Evolutionary conservation across 805 yeast species (phyloP), one percentile per base, ranked within the genome.

Genomic region (Metschnikowia bowlesiae): DNA sequence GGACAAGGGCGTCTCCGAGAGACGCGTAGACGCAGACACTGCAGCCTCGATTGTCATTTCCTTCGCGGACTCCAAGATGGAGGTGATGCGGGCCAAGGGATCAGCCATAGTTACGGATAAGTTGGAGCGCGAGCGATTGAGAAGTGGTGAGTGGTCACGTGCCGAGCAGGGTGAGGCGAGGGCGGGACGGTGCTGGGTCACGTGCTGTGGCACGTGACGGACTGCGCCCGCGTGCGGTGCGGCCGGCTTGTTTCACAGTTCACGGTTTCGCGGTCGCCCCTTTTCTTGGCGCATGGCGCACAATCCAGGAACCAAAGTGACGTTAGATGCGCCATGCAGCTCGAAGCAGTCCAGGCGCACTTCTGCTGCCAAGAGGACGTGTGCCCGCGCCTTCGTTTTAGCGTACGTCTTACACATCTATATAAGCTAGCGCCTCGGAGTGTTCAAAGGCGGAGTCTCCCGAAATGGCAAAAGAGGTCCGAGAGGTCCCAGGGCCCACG

Each of bases 31-130:
- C 0, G 95, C 94, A 9, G 87, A 81, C 1, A 84, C 85, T 1
- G 95, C 94, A 0, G 95, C 95, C 57, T 87, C 94, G 45, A 87
- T 73, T 3, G 96, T 86, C 58, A 88, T 66, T 55, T 84, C 90
- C 55, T 82, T 79, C 1, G 96, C 96, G 28, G 89, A 81, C 68
- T 87, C 95, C 48, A 89, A 72, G 68, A 88, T 82, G 13, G 87
- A 81, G 22, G 90, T 77, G 58, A 88, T 71, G 52, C 80, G 78
- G 9, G 83, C 71, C 39, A 85, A 69, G 3, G 89, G 79, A 40
- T 71, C 76, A 31, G 72, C 58, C 77, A 73, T 72, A 36, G 39
- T 43, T 18, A 26, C 13, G 39, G 41, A 18, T 8, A 26, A 8
- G 9, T 13, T 9, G 46, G 46, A 11, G 33, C 13, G 45, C n/a